Conservation (phyloP, 2,329 filamentous ascomycete species). For the Verruconis gallopava region DNA sequence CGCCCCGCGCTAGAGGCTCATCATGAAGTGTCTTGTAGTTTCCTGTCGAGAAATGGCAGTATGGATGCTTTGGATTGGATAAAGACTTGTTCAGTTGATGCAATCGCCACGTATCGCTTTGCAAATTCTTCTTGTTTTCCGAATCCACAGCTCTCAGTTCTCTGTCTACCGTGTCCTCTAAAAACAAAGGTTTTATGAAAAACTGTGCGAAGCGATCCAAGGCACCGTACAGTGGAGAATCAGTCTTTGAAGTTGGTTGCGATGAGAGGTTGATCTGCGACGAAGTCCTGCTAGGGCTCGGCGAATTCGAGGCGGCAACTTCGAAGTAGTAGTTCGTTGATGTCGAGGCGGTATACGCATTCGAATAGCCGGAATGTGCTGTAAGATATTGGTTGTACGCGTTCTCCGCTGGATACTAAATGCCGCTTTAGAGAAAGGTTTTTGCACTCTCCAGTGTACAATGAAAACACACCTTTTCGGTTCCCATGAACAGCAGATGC, state of each 20-base stretch:
- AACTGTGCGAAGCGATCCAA: constrained; percentile 90
- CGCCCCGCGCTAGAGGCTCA: constrained; percentile 60
- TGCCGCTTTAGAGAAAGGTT: not conserved
- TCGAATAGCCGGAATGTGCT: constrained; percentile 79
- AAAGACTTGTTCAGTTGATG: constrained; percentile 79
- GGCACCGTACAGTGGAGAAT: constrained; percentile 62
- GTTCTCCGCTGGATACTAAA: constrained; percentile 78
- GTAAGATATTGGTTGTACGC: constrained; percentile 90
- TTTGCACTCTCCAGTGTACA: not conserved
- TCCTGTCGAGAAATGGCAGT: constrained; percentile 82
- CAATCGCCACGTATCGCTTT: constrained; percentile 78
- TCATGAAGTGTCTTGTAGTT: constrained; percentile 79
- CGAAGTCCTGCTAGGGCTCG: constrained; percentile 36
- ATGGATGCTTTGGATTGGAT: constrained; percentile 80
- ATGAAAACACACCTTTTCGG: constrained; percentile 57
- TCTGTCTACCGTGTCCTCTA: constrained; percentile 71
- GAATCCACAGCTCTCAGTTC: constrained; percentile 85
- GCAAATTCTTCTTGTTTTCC: constrained; percentile 95
- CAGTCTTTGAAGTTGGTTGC: constrained; percentile 17
- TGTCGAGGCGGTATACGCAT: constrained; percentile 85
- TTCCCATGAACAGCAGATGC: constrained; percentile 96
- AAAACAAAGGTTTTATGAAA: constrained; percentile 78
- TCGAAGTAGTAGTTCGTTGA: constrained; percentile 99
- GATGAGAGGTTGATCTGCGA: constrained; percentile 21
- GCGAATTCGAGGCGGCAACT: constrained; percentile 59